Evolutionary conservation across 2,329 filamentous ascomycete genomes (phyloP), one percentile per base, ranked within the genome.

Genomic region (Claviceps sp.): DNA sequence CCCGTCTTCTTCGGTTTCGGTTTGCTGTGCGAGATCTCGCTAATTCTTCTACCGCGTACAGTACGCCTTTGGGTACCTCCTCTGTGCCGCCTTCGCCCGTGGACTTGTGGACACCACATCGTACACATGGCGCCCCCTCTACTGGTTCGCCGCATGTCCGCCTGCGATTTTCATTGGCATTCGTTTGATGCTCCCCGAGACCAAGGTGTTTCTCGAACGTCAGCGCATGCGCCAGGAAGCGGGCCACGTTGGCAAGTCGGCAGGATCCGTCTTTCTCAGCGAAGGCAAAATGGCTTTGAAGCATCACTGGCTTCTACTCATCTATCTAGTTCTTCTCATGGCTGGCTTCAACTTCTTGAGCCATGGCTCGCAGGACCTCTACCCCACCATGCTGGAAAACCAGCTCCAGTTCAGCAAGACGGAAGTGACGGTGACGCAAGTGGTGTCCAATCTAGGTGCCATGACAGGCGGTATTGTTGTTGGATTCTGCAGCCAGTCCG

Each of bases 341-440:
- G 84, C 87, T 1, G 88, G 88, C 4, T 93, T 95, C 73, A 95
- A 94, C 69, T 94, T 93, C 63, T 89, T 93, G 85, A 86, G 82
- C 18, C 87, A 90, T 63, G 86, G 86, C 51, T 85, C 80, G 22
- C 67, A 86, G 64, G 78, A 81, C 58, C 63, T 82, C 30, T 82
- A 82, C 58, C 78, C 78, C 2, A 81, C 77, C 20, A 75, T 82
- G 75, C 63, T 82, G 24, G 64, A 70, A 56, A 78, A 76, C 58
- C 76, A 82, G 63, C 78, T 75, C 56, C 64, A 62, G 16, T 79
- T 79, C 60, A 64, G 63, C 45, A 59, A 72, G 46, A 71, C 80
- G 62, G 69, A 74, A 52, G 75, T 87, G 18, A 88, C 84, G 0
- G 74, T 87, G 3, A 87, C 82, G 0, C 82, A 87, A 60, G 81